Base-by-base conservation (phyloP, 1,284 basidiomycete genomes). In the Austroboletus rostrupii region DNA sequence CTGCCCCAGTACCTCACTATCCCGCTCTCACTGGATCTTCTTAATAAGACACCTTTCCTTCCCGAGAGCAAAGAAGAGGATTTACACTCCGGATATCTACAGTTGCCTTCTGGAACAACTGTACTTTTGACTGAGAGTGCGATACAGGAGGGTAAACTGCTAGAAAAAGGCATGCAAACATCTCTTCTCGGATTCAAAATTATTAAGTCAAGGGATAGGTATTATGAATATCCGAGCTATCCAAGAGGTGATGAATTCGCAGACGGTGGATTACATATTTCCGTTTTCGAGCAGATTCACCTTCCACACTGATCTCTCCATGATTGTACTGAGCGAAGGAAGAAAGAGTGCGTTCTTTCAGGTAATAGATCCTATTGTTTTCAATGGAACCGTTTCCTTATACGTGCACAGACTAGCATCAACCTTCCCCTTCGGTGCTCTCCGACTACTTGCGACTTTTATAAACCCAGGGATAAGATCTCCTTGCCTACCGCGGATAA, bases 241-340 rank as follows among this genome's bases (percentile, higher is more conserved):
- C n/a, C 85, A 90, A 53, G 78, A 84, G 43, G 76, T 82, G 50
- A 80, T 93, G 61, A 72, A 72, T 37, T 70, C 72, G 14, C 90
- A 92, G 61, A 85, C 80, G 3, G 69, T 93, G n/a, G 73, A 82
- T 12, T 94, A 93, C 64, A 68, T 77, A 29, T 94, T 93, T 66
- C 91, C 92, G 0, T 94, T 81, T 68, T 67, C 61, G 29, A 87
- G 83, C 59, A 72, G 65, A 49, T 92, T 88, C 61, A 72, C 80
- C 12, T 90, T 94, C 60, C 77, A 85, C 26, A 90, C 88, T 1
- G 89, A 92, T 58, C 71, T 90, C 19, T 73, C 69, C 36, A 79
- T 87, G 50, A 57, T 93, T 23, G 69, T 90, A 0, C 64, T 90
- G 7, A 78, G 78, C 43, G 77, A 85, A 54, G 88, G 90, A 31